Conservation (phyloP, 352 stramenopile species). For the Pythium plurisporium region DNA sequence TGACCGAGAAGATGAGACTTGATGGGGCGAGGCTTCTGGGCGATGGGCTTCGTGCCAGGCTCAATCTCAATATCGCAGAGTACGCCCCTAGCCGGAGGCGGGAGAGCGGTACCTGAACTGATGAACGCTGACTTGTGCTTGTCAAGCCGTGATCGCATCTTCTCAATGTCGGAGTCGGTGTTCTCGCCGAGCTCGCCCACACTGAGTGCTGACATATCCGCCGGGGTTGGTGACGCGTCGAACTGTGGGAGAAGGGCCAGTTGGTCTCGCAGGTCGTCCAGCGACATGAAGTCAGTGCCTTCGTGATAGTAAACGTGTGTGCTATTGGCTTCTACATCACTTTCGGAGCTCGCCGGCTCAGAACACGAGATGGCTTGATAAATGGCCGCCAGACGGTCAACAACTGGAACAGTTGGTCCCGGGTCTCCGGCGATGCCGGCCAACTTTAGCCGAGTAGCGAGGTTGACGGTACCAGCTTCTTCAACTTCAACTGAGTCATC, state of each 20-base stretch:
- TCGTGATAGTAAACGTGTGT: not conserved
- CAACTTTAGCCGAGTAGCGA: too few relatives aligned
- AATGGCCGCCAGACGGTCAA: too few relatives aligned
- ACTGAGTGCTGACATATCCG: constrained; percentile 1
- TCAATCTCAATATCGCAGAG: constrained; percentile 17
- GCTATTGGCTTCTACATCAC: too few relatives aligned
- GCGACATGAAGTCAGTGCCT: constrained; percentile 5
- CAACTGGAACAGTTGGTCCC: too few relatives aligned
- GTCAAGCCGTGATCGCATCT: not conserved
- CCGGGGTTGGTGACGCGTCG: not conserved
- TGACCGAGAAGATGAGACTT: not conserved
- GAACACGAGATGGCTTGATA: too few relatives aligned
- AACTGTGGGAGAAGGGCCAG: constrained; percentile 10
- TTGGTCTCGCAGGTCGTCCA: not conserved
- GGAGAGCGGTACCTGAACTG: constrained; percentile 14
- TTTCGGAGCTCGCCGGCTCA: too few relatives aligned
- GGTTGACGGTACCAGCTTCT: too few relatives aligned
- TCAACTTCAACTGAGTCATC: too few relatives aligned
- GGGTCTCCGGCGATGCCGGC: too few relatives aligned
- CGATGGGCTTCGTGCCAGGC: constrained; percentile 5
- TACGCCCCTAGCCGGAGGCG: constrained; percentile 5
- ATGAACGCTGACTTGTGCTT: constrained; percentile 5
- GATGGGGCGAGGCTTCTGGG: not conserved
- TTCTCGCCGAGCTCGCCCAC: constrained; percentile 12
- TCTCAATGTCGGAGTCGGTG: not conserved